Evolutionary conservation across 495 filamentous ascomycete genomes (phyloP).

Genomic region (Hyaloscypha bicolor): DNA sequence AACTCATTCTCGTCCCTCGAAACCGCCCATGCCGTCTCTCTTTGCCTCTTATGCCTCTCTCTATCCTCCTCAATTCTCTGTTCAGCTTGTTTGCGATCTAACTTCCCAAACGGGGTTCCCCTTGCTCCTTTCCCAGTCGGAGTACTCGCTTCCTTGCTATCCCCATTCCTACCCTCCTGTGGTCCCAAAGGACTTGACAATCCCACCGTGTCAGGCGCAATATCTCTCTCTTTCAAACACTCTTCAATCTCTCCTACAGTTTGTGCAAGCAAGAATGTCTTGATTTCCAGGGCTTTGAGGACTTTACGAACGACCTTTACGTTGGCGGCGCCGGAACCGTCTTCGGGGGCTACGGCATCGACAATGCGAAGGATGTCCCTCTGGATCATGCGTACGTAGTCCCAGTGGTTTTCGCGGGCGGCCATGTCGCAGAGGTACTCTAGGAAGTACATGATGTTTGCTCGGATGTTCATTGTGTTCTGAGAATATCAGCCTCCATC

Average conservation of each 20-base stretch:
- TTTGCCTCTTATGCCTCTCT: slow-evolving; percentile 86
- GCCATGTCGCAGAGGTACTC: slow-evolving; percentile 92
- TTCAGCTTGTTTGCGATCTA: slow-evolving; percentile 88
- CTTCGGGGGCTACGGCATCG: slow-evolving; percentile 83
- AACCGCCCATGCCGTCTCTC: slow-evolving; percentile 91
- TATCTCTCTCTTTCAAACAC: slow-evolving; percentile 67
- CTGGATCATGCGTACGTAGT: slow-evolving; percentile 92
- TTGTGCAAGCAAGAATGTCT: slow-evolving; percentile 65
- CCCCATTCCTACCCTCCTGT: slow-evolving; percentile 38
- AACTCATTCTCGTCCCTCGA: slow-evolving; percentile 59
- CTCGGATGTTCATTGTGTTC: slow-evolving; percentile 94
- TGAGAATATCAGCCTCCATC: not conserved
- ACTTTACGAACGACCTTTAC: slow-evolving; percentile 88
- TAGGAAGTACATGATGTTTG: slow-evolving; percentile 99
- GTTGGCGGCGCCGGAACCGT: slow-evolving; percentile 90
- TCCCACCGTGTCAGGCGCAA: slow-evolving; percentile 15
- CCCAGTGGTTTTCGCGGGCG: slow-evolving; percentile 67
- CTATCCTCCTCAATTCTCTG: slow-evolving; percentile 96
- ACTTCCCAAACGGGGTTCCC: slow-evolving; percentile 39
- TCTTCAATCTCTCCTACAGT: slow-evolving; percentile 78
- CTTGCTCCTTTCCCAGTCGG: slow-evolving; percentile 37
- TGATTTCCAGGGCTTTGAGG: slow-evolving; percentile 66
- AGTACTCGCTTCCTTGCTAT: slow-evolving; percentile 17
- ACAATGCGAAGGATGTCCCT: slow-evolving; percentile 87
- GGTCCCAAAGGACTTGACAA: slow-evolving; percentile 33